Evolutionary conservation across 352 stramenopile genomes (phyloP).

Genomic region (Globisporangium sylvaticum): DNA sequence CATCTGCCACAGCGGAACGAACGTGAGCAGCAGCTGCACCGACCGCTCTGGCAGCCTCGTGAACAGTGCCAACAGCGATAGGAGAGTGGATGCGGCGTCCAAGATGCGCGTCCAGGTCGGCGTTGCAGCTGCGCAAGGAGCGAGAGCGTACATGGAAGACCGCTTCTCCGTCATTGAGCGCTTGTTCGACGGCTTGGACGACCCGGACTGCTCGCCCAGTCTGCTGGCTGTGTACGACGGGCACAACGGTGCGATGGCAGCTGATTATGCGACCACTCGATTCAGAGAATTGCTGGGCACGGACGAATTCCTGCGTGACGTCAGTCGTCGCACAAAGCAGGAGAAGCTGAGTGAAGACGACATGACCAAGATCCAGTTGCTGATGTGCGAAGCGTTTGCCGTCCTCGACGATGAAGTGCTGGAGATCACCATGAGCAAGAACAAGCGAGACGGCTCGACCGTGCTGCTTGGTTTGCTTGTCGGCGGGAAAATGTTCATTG

Average conservation of each 20-base stretch:
- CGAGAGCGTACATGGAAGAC: conserved; percentile 80
- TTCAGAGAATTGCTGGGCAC: conserved; percentile 58
- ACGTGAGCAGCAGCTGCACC: conserved; percentile 6
- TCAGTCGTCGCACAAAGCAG: conserved; percentile 35
- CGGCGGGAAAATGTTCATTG: conserved; percentile 69
- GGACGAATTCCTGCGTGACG: conserved; percentile 40
- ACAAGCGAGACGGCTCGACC: conserved; percentile 73
- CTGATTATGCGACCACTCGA: conserved; percentile 52
- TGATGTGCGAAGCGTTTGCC: conserved; percentile 57
- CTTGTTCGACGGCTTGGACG: conserved; percentile 45
- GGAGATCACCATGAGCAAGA: conserved; percentile 55
- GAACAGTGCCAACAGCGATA: conserved; percentile 13
- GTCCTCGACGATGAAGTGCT: conserved; percentile 72
- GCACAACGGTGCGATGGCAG: conserved; percentile 69
- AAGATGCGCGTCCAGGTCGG: conserved; percentile 47
- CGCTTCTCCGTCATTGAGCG: conserved; percentile 57
- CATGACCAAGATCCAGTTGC: conserved; percentile 37
- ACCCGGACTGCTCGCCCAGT: conserved; percentile 40
- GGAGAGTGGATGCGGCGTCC: conserved; percentile 12
- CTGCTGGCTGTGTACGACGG: conserved; percentile 70
- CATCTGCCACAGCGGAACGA: conserved; percentile 22
- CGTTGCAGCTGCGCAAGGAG: conserved; percentile 52
- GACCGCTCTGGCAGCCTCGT: conserved; percentile 5
- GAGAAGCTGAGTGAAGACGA: conserved; percentile 38
- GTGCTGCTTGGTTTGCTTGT: conserved; percentile 69